Percentiles rank a stretch among this genome's conserved stretches.
phyloP scores from a whole-genome alignment of 75 land plant species.

The Sequoia sempervirens region DNA sequence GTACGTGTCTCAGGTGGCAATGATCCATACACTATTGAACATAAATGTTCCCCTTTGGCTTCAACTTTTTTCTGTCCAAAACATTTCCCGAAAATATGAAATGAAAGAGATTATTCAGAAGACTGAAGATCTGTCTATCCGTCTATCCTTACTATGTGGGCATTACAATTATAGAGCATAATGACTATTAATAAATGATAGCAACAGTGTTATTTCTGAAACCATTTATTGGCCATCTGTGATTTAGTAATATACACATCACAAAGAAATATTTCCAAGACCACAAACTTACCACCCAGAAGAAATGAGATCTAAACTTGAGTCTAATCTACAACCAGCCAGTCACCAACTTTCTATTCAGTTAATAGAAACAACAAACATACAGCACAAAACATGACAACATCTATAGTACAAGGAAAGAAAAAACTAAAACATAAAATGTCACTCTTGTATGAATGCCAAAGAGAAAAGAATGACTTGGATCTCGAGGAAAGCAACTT shows the following conservation, averaged over 20 bases:
- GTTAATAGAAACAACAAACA: not conserved
- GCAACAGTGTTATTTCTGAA: not conserved
- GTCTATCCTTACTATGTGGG: not conserved
- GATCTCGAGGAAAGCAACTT: not conserved
- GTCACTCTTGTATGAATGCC: not conserved
- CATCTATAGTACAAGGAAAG: not conserved
- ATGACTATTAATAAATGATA: not conserved
- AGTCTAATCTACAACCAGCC: not conserved
- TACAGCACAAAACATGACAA: not conserved
- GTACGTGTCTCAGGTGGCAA: conserved; percentile 92
- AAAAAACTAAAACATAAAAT: not conserved
- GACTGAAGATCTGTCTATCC: not conserved
- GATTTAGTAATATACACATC: not conserved
- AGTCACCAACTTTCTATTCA: not conserved
- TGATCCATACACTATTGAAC: conserved; percentile 93
- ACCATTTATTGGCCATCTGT: not conserved
- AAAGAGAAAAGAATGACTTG: not conserved
- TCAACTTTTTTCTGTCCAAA: conserved; percentile 55
- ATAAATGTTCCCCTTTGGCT: conserved; percentile 50
- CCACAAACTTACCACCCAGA: not conserved
- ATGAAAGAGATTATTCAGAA: not conserved
- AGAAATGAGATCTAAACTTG: not conserved
- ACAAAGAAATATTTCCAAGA: not conserved
- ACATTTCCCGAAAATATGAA: not conserved
- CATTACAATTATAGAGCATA: not conserved